These are phyloP conservation scores for Phytophthora capsici DNA, from an alignment of 352 stramenopile species.

Conservation along the genomic window DNA sequence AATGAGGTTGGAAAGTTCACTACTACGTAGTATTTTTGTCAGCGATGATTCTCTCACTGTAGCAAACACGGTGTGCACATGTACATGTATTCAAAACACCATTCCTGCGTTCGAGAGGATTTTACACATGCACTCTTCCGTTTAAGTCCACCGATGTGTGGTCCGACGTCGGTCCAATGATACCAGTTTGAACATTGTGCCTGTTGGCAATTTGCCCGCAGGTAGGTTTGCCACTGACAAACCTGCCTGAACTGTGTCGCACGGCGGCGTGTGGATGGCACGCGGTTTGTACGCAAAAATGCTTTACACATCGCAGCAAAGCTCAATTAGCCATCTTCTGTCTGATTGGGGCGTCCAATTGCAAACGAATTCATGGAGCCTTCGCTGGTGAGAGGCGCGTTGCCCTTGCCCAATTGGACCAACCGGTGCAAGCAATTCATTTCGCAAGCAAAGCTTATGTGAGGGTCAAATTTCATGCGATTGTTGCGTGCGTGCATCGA, in stretches of 20 bases:
- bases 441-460: not conserved
- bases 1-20: not conserved
- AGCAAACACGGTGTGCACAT: no score
- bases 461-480: conserved; percentile 4
- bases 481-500: conserved; percentile 22
- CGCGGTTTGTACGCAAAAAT: conserved; percentile 8
- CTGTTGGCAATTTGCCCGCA: no score
- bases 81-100: no score
- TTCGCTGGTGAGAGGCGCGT: conserved; percentile 13
- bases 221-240: no score
- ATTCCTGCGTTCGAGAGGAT: no score
- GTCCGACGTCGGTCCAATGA: no score
- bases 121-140: no score
- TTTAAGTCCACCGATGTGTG: no score
- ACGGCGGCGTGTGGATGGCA: conserved; percentile 22
- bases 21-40: conserved; percentile 8
- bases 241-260: conserved; percentile 14
- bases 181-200: no score
- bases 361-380: conserved; percentile 6
- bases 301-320: conserved; percentile 33
- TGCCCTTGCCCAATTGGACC: conserved; percentile 10
- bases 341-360: conserved; percentile 25
- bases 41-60: no score
- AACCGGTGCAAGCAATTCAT: not conserved
- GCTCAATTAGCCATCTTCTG: conserved; percentile 27